Base-by-base conservation (phyloP, 257 asterid species). In the Hygrophila difformis region DNA sequence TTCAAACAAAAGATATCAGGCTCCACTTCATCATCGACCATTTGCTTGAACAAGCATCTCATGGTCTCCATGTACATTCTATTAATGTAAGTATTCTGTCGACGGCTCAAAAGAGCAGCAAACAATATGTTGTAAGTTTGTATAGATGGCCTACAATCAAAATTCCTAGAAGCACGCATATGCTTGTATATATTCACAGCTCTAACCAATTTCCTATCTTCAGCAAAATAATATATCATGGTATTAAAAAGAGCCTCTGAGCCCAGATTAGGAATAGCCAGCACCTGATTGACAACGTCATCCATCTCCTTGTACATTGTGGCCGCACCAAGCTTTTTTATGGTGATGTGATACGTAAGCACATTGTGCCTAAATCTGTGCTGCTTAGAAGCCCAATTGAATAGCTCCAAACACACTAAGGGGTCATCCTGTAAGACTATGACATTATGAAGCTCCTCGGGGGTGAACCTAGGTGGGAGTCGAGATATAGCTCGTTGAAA, bases 351-450 rank as follows among this genome's bases (percentile, higher is more conserved):
- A 51, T 52, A 79, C 0, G 93, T 81, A 16, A 61, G 59, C 43
- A 60, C 84, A 60, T 54, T 51, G 63, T 88, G 97, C 68, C 75
- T 65, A 47, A 84, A 88, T 60, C 95, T 71, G 57, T 82, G 95
- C 66, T 88, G 94, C 19, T 79, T 73, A 0, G 91, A 62, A 1
- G 97, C 97, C 97, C 97, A 84, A 57, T 81, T 88, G 65, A 81
- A 84, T 51, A 88, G 64, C 84, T 88, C 97, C 14, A 81, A 66
- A 62, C 94, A 84, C 39, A 88, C 77, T 34, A 88, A 48, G 17
- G 94, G 94, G 36, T 84, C 94, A 18, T 66, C 62, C 21, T 74
- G 78, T 18, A 57, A 51, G 16, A 63, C 44, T 23, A 84, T 76
- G 41, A 73, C 75, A 62, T 71, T 45, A 68, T 70, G 80, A 17